phyloP scores from a whole-genome alignment of 306 rosid genomes.

The Corylus heterophylla region DNA sequence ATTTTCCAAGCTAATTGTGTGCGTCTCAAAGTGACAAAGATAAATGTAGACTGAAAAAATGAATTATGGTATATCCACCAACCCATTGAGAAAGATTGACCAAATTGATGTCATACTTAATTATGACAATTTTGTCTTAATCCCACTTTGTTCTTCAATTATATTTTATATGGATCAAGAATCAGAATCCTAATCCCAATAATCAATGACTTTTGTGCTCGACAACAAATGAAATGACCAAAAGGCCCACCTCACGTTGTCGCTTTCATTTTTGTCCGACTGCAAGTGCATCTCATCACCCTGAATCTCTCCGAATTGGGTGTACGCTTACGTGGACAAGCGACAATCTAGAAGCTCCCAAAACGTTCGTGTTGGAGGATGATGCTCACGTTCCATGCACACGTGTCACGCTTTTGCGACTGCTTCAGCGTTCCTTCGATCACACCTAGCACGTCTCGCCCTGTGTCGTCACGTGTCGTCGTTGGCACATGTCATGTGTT shows the following conservation, averaged over 20 bases:
- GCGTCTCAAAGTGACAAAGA: no score
- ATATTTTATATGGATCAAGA: no score
- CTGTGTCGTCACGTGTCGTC: not conserved
- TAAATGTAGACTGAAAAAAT: no score
- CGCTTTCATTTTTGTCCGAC: no score
- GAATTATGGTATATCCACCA: no score
- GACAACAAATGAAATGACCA: not conserved
- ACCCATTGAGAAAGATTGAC: not conserved
- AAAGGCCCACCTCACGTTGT: not conserved
- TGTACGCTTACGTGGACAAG: constrained; percentile 22
- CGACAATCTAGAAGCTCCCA: not conserved
- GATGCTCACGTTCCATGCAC: constrained; percentile 5
- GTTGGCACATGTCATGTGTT: no score
- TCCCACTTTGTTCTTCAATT: no score
- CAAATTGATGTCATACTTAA: not conserved
- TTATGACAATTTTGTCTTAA: no score
- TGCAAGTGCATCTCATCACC: not conserved
- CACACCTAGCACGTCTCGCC: not conserved
- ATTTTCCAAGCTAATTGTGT: no score
- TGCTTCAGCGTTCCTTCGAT: not conserved
- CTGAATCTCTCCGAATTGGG: not conserved
- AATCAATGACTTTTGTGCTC: no score
- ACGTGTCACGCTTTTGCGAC: constrained; percentile 16
- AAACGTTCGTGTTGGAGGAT: not conserved
- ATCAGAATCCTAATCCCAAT: no score